Percentiles rank a stretch among this genome's conserved stretches.
phyloP scores from a whole-genome alignment of 768 basidiomycete genomes.

The Termitomyces sp. region DNA sequence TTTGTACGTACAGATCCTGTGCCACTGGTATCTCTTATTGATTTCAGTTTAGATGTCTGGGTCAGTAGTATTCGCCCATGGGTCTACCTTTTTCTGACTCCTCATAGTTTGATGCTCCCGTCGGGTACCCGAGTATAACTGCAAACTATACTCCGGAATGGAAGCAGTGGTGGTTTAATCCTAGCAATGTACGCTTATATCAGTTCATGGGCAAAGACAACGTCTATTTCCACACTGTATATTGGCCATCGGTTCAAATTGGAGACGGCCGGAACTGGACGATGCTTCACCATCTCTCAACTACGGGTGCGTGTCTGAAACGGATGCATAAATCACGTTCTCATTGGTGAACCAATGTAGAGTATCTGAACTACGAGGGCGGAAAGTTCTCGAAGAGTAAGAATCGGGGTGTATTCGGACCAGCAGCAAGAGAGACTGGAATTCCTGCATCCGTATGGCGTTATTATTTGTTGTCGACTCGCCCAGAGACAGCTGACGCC shows the following conservation, averaged over 20 bases:
- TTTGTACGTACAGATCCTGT: slow-evolving; percentile 62
- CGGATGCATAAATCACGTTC: not conserved
- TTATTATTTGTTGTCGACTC: slow-evolving; percentile 88
- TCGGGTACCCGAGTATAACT: slow-evolving; percentile 97
- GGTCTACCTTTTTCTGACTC: slow-evolving; percentile 12
- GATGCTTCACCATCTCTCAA: slow-evolving; percentile 88
- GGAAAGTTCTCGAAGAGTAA: slow-evolving; percentile 99
- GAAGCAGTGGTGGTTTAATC: slow-evolving; percentile 97
- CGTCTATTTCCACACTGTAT: slow-evolving; percentile 97
- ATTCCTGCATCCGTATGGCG: slow-evolving; percentile 95
- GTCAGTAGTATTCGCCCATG: slow-evolving; percentile 41
- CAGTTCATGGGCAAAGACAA: slow-evolving; percentile 99
- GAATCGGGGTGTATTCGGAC: slow-evolving; percentile 96
- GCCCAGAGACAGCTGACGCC: slow-evolving; percentile 92
- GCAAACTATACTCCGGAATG: slow-evolving; percentile 93
- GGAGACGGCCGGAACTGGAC: slow-evolving; percentile 94
- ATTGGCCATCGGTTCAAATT: slow-evolving; percentile 87
- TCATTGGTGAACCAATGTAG: slow-evolving; percentile 25
- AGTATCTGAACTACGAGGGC: slow-evolving; percentile 97
- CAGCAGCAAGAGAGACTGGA: slow-evolving; percentile 89
- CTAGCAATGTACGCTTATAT: slow-evolving; percentile 83
- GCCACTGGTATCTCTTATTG: slow-evolving; percentile 1
- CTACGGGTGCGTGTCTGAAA: slow-evolving; percentile 64
- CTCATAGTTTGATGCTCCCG: slow-evolving; percentile 90
- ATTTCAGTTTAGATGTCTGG: slow-evolving; percentile 74